A percentile compares a stretch with the other conserved stretches of the same genome.
Conservation (phyloP, 2,329 filamentous ascomycete genomes). For the Botryotinia narcissicola region DNA sequence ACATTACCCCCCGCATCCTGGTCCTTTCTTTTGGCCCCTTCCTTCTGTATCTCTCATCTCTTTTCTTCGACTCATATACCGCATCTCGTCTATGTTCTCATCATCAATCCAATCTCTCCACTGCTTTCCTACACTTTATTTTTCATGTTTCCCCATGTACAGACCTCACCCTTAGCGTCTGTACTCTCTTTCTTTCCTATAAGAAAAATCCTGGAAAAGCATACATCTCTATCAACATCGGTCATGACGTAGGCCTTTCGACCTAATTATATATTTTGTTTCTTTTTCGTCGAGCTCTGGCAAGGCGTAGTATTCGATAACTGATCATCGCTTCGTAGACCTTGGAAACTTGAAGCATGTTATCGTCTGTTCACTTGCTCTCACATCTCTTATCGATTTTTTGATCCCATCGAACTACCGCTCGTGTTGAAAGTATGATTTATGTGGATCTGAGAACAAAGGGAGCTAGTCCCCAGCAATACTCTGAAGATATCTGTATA, state of each 20-base stretch:
- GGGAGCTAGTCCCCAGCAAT: not conserved
- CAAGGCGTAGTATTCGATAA: not conserved
- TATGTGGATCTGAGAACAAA: not conserved
- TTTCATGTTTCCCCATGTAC: not conserved
- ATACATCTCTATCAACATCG: not conserved
- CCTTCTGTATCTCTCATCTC: not conserved
- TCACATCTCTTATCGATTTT: not conserved
- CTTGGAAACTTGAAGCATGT: not conserved
- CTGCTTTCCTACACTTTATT: not conserved
- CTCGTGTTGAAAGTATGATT: not conserved
- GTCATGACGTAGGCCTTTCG: not conserved
- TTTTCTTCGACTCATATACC: not conserved
- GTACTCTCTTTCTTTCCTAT: no score
- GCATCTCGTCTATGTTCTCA: not conserved
- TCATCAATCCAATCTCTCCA: not conserved
- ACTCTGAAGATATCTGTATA: not conserved
- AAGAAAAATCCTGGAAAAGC: not conserved
- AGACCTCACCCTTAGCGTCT: no score
- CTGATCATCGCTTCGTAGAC: not conserved
- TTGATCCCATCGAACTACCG: not conserved
- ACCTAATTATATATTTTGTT: not conserved
- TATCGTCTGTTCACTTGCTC: no score
- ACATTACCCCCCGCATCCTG: not conserved
- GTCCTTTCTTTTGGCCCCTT: not conserved
- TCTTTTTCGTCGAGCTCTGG: not conserved